phyloP scores from a whole-genome alignment of 176 grass and related monocot species.

The Neostapfia colusana region DNA sequence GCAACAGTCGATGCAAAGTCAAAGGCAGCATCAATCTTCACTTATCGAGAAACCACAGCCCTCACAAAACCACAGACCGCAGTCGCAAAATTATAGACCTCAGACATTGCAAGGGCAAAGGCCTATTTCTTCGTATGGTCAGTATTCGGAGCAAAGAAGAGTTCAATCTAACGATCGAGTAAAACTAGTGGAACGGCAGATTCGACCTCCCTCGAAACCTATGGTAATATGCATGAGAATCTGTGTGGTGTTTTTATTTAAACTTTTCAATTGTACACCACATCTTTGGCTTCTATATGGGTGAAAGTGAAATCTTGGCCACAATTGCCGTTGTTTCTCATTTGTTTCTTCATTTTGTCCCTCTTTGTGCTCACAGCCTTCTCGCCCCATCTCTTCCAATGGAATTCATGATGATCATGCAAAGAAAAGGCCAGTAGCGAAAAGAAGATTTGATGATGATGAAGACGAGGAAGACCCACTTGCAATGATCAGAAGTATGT shows the following conservation, averaged over 20 bases:
- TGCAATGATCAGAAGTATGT: constrained; percentile 77
- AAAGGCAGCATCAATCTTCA: constrained; percentile 42
- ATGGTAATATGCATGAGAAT: constrained; percentile 47
- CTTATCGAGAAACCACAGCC: constrained; percentile 29
- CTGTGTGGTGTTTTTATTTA: background rate
- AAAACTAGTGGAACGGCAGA: constrained; percentile 49
- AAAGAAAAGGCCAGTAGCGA: constrained; percentile 49
- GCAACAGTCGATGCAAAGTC: constrained; percentile 26
- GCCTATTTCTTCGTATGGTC: constrained; percentile 47
- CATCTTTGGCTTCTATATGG: background rate
- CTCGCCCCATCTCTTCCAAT: constrained; percentile 44
- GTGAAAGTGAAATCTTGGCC: background rate
- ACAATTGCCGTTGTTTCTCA: background rate
- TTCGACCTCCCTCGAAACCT: constrained; percentile 43
- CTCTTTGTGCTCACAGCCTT: constrained; percentile 40
- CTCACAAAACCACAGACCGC: constrained; percentile 39
- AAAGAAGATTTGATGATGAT: constrained; percentile 63
- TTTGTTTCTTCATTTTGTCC: background rate
- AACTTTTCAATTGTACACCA: background rate
- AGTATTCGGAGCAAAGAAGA: constrained; percentile 58
- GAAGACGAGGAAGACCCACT: constrained; percentile 64
- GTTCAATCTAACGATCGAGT: constrained; percentile 47
- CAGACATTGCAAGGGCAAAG: constrained; percentile 39
- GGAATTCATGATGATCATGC: constrained; percentile 47
- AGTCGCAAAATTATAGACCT: constrained; percentile 36